Evolutionary conservation across 2,329 filamentous ascomycete genomes (phyloP), one percentile per base, ranked within the genome.

Genomic region (Ascocoryne sarcoides): DNA sequence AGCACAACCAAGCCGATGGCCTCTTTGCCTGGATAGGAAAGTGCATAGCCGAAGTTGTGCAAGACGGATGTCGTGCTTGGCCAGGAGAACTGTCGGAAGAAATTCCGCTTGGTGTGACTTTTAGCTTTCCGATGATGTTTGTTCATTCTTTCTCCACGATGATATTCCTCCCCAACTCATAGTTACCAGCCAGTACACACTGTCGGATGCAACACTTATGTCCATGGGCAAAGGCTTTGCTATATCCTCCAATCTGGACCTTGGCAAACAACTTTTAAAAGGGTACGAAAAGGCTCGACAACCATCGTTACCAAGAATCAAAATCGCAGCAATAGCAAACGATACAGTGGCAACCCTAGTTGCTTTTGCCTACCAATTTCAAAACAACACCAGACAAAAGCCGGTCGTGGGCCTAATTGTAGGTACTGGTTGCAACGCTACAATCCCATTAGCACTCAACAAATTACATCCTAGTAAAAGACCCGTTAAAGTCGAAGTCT

Each of bases 21-120:
- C 65, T 90, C 2, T 92, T 92, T 59, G 63, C 71, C n/a, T 92
- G 84, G 84, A 85, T 92, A 49, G 85, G 84, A 18, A 68, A 74
- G 51, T 84, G 81, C 54, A 85, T 92, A 51, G 82, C 82, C 10
- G 70, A 82, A 45, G 82, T 89, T 3, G 78, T 90, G 12, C 65
- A 64, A 21, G 71, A 79, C 45, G 77, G 73, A 5, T 67, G 70
- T 45, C 53, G 65, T 4, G 52, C 56, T 26, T 60, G 76, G 32
- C 55, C 62, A 29, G 61, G 47, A 34, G 60, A 65, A 44, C 32
- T 52, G 5, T 42, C 42, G 31, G 60, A 65, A 19, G 65, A 70
- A 38, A 60, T 84, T n/a, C 68, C 75, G 4, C 66, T 84, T 50
- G 80, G 80, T 10, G 76, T 84, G 21, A 80, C 79, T 2, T 84